phyloP scores from a whole-genome alignment of 192 early-diverging fungal species.

The Phlyctochytrium arcticum region DNA sequence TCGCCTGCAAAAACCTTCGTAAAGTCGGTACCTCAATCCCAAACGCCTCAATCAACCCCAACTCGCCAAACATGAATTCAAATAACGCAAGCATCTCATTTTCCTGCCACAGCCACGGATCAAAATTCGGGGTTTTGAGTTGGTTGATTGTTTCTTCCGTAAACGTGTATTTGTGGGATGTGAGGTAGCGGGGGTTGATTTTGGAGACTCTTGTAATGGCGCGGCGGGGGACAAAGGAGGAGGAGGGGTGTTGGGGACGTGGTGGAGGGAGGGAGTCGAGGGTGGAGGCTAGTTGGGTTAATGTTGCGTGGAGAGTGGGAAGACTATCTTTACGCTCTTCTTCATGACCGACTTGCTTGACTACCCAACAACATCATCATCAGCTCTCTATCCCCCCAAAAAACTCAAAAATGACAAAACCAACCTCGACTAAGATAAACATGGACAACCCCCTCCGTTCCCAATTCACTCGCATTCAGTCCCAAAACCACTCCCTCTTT shows the following conservation, averaged over 20 bases:
- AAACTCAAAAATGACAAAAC: too few relatives aligned
- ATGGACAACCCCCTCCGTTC: not conserved
- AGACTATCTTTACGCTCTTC: not conserved
- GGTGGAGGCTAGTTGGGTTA: not conserved
- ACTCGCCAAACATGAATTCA: conserved; percentile 41
- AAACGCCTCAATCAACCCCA: conserved; percentile 37
- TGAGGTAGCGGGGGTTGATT: conserved; percentile 6
- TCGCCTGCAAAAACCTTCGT: conserved; percentile 31
- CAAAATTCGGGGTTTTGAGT: conserved; percentile 38
- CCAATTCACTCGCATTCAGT: not conserved
- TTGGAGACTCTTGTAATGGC: not conserved
- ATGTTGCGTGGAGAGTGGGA: not conserved
- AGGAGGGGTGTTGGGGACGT: not conserved
- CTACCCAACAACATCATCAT: not conserved
- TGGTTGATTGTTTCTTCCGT: conserved; percentile 26
- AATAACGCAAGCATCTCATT: conserved; percentile 36
- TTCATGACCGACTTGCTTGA: not conserved
- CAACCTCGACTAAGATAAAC: too few relatives aligned
- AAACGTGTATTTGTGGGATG: conserved; percentile 1
- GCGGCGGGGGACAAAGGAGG: not conserved
- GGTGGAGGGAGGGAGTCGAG: not conserved
- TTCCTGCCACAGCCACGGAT: conserved; percentile 44
- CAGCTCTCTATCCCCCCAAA: not conserved
- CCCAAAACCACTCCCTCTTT: not conserved
- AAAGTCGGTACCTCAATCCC: conserved; percentile 35